phyloP scores from a whole-genome alignment of 805 yeast species.

The Clavispora vitiphila region DNA sequence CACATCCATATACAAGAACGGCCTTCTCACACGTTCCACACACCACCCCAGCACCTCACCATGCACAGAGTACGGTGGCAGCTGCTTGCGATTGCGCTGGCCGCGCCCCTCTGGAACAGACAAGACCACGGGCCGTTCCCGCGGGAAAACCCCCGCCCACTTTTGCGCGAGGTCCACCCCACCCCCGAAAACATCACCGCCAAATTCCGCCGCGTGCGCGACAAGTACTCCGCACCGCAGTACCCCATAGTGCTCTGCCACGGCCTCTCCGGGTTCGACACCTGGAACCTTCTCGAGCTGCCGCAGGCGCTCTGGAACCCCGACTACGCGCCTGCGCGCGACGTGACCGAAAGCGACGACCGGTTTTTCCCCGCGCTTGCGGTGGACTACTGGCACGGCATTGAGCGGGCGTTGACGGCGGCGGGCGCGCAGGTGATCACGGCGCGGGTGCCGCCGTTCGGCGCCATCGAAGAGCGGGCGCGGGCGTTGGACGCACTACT shows the following conservation, averaged over 20 bases:
- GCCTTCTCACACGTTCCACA: too few relatives aligned
- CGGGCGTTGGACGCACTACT: constrained; percentile 49
- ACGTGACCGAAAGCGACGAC: constrained; percentile 1
- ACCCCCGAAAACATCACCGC: constrained; percentile 20
- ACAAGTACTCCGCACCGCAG: constrained; percentile 53
- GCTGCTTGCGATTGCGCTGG: neutral
- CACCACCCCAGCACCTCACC: neutral
- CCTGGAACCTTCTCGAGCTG: constrained; percentile 16
- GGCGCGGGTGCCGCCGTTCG: constrained; percentile 81
- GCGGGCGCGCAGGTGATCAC: constrained; percentile 67
- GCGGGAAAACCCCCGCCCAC: too few relatives aligned
- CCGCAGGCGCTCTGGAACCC: constrained; percentile 9
- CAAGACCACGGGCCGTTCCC: neutral
- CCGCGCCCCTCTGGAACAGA: neutral
- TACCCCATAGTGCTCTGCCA: constrained; percentile 79
- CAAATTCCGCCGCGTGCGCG: constrained; percentile 24
- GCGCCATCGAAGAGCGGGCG: constrained; percentile 69
- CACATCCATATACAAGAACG: too few relatives aligned
- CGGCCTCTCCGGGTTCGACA: constrained; percentile 82
- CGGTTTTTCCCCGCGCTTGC: constrained; percentile 21
- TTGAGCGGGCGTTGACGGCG: constrained; percentile 52
- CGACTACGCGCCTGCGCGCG: neutral
- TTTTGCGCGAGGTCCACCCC: too few relatives aligned
- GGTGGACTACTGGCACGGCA: constrained; percentile 80
- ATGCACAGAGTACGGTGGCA: neutral